Evolutionary conservation across 257 asterid species (phyloP).

Genomic region (Solanum medicagineum): DNA sequence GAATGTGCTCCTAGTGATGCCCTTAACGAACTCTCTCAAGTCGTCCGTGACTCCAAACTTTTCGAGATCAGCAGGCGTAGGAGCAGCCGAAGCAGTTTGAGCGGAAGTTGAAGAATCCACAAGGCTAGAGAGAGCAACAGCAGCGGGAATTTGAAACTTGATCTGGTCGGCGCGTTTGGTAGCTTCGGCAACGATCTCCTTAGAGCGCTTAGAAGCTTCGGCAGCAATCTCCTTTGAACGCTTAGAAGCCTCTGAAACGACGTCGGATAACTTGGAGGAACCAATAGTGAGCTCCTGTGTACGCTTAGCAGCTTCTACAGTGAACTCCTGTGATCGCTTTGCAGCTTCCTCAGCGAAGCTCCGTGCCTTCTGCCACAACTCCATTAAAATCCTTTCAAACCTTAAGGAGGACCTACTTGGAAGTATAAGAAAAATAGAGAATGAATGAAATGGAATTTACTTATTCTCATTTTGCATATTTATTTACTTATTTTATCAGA

Average conservation of each 20-base stretch:
- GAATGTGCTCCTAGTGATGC: conserved; percentile 50
- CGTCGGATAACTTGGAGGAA: conserved; percentile 57
- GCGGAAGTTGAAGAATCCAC: conserved; percentile 26
- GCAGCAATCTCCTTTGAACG: conserved; percentile 21
- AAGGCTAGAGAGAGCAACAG: conserved; percentile 31
- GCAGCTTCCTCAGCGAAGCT: conserved; percentile 84
- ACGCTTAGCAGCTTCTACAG: conserved; percentile 24
- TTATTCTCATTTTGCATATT: background rate
- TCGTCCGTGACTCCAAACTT: conserved; percentile 74
- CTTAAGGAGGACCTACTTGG: background rate
- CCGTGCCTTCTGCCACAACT: conserved; percentile 79
- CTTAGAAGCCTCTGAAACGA: conserved; percentile 43
- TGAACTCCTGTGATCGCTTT: conserved; percentile 66
- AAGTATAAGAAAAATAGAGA: background rate
- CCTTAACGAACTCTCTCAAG: conserved; percentile 69
- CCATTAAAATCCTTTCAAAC: conserved; percentile 25
- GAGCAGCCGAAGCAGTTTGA: background rate
- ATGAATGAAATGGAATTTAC: background rate
- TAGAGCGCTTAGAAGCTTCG: conserved; percentile 58
- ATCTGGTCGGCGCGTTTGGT: conserved; percentile 82
- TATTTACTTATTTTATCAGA: background rate
- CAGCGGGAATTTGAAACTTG: conserved; percentile 72
- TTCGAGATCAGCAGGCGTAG: conserved; percentile 35
- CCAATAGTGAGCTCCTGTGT: conserved; percentile 62
- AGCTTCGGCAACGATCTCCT: conserved; percentile 50